Evolutionary conservation across 2,329 filamentous ascomycete species (phyloP).

Genomic region (Plenodomus tracheiphilus): DNA sequence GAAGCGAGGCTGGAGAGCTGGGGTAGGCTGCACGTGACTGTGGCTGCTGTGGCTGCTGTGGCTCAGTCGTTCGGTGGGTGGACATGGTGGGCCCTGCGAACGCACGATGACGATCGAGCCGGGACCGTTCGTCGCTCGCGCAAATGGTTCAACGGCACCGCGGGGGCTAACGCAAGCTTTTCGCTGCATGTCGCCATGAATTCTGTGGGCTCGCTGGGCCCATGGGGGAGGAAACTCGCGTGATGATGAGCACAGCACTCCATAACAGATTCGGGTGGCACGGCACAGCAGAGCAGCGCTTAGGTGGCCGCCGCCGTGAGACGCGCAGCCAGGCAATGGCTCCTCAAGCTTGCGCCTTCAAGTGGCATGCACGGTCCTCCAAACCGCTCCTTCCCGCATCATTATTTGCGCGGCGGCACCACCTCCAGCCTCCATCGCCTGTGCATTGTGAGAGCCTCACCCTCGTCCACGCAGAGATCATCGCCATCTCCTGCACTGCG

Average conservation of each 20-base stretch:
- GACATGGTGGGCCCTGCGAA: not conserved
- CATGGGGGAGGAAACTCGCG: not conserved
- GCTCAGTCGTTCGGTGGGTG: not conserved
- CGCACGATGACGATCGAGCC: not conserved
- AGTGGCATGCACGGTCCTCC: not conserved
- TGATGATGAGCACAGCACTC: not conserved
- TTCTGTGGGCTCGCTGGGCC: not conserved
- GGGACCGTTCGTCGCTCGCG: not conserved
- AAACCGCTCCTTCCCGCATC: not conserved
- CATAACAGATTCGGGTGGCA: not conserved
- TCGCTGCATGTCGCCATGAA: not conserved
- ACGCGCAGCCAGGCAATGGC: too few species aligned
- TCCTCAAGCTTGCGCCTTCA: too few species aligned
- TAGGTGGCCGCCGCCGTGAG: not conserved
- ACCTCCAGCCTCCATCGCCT: not conserved
- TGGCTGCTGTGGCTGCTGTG: not conserved
- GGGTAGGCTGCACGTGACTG: not conserved
- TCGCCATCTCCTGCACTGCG: conserved; percentile 11
- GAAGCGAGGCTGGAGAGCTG: not conserved
- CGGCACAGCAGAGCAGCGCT: not conserved
- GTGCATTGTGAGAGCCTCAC: too few species aligned
- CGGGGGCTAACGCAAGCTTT: conserved; percentile 1
- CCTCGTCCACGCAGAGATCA: conserved; percentile 1
- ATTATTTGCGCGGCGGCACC: not conserved
- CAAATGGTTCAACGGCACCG: not conserved